Conservation (phyloP, 768 basidiomycete genomes). For the Termitomyces sp. region DNA sequence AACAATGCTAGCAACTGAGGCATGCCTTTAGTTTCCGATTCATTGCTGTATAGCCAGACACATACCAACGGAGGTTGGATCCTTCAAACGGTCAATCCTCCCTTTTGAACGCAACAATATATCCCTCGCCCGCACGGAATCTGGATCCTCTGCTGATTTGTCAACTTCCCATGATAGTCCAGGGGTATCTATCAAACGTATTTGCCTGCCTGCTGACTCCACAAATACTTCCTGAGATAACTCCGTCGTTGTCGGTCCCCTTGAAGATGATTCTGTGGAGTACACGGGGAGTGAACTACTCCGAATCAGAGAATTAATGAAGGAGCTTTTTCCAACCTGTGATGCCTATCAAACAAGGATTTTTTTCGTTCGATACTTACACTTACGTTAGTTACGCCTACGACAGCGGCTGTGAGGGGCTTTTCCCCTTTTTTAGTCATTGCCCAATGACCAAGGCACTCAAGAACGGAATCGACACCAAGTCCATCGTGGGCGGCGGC, state of each 20-base stretch:
- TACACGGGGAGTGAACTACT: conserved; percentile 54
- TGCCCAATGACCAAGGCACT: conserved; percentile 43
- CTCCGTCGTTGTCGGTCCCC: conserved; percentile 68
- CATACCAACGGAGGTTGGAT: conserved; percentile 67
- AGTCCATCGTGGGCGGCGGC: conserved; percentile 48
- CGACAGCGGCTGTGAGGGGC: conserved; percentile 67
- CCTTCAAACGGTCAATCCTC: conserved; percentile 80
- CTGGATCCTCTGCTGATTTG: conserved; percentile 32
- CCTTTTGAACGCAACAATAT: conserved; percentile 77
- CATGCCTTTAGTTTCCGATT: conserved; percentile 10
- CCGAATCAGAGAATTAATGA: conserved; percentile 73
- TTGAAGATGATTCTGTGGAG: conserved; percentile 42
- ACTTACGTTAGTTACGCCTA: conserved; percentile 80
- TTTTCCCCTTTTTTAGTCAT: conserved; percentile 40
- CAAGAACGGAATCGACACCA: conserved; percentile 50
- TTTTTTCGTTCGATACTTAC: not conserved
- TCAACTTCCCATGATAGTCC: conserved; percentile 60
- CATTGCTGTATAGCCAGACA: conserved; percentile 6
- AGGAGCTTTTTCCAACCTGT: conserved; percentile 78
- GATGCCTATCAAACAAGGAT: not conserved
- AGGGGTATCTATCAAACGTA: conserved; percentile 83
- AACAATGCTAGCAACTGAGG: conserved; percentile 62
- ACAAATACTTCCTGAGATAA: conserved; percentile 58
- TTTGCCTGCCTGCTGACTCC: conserved; percentile 39
- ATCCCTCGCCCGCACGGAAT: conserved; percentile 54